Conservation (phyloP, 495 filamentous ascomycete species). For the Trichoderma parareesei region DNA sequence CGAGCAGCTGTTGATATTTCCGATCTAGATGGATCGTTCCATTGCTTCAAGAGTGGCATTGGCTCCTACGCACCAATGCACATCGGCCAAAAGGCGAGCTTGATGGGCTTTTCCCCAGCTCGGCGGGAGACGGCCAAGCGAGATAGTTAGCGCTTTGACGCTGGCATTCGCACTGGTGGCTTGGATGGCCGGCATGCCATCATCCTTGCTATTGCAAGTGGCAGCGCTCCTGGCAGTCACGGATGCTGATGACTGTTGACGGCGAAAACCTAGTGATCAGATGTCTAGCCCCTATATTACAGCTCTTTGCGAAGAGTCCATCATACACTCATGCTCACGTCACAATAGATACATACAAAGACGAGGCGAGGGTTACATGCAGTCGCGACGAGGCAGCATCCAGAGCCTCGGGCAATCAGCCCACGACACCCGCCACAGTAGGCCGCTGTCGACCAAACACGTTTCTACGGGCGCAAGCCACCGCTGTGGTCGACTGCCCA, state of each 20-base stretch:
- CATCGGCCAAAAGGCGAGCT: no score
- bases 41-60: constrained; percentile 3
- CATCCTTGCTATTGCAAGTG: not conserved
- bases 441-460: not conserved
- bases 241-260: not conserved
- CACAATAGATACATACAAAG: not conserved
- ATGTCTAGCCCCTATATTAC: no score
- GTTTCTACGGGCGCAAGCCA: not conserved
- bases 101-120: not conserved
- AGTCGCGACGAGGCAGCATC: not conserved
- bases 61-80: not conserved
- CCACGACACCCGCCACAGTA: not conserved
- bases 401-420: not conserved
- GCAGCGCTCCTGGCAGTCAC: not conserved
- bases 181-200: not conserved
- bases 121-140: not conserved
- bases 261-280: not conserved
- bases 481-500: not conserved
- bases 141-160: not conserved
- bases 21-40: constrained; percentile 9
- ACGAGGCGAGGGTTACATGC: not conserved
- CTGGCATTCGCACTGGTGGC: not conserved
- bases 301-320: no score
- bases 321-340: not conserved
- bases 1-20: not conserved